phyloP scores from a whole-genome alignment of 345 rosid species.

The Sisymbrium irio region DNA sequence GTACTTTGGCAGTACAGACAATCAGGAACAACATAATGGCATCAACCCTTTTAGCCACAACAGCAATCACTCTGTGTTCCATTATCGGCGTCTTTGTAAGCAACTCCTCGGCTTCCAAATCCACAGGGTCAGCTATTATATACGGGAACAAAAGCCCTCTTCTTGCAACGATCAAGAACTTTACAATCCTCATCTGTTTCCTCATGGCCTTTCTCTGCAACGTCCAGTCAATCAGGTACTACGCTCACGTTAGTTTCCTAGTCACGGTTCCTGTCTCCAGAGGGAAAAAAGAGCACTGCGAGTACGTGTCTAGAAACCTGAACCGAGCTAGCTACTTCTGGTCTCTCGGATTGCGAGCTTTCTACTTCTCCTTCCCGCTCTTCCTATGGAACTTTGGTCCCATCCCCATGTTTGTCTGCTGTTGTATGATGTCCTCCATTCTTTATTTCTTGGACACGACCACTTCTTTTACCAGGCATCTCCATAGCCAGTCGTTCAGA shows the following conservation, averaged over 20 bases:
- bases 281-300: conserved; percentile 54
- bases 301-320: conserved; percentile 73
- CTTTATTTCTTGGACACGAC: conserved; percentile 91
- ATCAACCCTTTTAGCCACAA: conserved; percentile 87
- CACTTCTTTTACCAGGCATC: conserved; percentile 55
- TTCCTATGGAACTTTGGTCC: conserved; percentile 93
- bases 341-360: conserved; percentile 89
- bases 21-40: conserved; percentile 98
- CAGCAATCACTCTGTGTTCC: conserved; percentile 89
- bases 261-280: conserved; percentile 58
- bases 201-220: conserved; percentile 90
- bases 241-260: conserved; percentile 85
- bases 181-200: conserved; percentile 75
- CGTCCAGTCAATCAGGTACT: conserved; percentile 87
- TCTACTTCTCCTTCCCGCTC: conserved; percentile 83
- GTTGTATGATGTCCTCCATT: conserved; percentile 54
- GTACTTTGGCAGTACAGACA: conserved; percentile 82
- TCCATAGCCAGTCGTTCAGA: conserved; percentile 53
- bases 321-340: conserved; percentile 89
- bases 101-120: conserved; percentile 55
- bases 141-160: conserved; percentile 61
- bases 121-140: conserved; percentile 40
- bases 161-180: conserved; percentile 74
- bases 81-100: conserved; percentile 78
- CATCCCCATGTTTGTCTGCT: conserved; percentile 81